Conservation (phyloP, 306 rosid species). For the Ziziphus jujuba region DNA sequence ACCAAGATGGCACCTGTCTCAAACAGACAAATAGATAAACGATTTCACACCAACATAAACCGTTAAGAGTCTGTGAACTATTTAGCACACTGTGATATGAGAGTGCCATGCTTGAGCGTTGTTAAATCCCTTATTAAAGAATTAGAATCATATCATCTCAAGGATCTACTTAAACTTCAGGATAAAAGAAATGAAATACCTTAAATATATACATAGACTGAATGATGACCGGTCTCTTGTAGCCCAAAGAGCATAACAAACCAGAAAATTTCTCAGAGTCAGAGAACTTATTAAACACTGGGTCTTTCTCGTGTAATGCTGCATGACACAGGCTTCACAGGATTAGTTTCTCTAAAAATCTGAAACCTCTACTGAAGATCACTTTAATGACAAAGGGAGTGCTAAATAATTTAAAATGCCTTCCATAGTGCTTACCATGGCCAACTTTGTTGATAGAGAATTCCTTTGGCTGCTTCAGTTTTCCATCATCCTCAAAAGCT, state of each 20-base stretch:
- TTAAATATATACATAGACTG: constrained; percentile 98
- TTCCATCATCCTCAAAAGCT: constrained; percentile 87
- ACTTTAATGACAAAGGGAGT: background rate
- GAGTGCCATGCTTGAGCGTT: background rate
- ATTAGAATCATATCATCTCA: background rate
- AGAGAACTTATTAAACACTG: constrained; percentile 73
- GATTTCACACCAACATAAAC: too few relatives aligned
- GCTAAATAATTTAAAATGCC: background rate
- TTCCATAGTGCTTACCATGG: constrained; percentile 58
- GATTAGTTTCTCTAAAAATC: background rate
- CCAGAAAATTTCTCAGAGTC: constrained; percentile 60
- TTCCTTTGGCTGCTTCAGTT: constrained; percentile 77
- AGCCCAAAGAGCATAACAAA: constrained; percentile 69
- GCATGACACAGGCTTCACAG: constrained; percentile 25
- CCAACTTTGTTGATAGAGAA: constrained; percentile 91
- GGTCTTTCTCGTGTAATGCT: constrained; percentile 88
- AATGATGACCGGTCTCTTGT: constrained; percentile 70
- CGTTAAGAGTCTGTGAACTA: too few relatives aligned
- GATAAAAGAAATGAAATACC: constrained; percentile 43
- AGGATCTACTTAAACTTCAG: background rate
- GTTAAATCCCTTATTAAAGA: background rate
- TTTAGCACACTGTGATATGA: too few relatives aligned
- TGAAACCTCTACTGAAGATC: background rate
- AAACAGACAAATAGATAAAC: too few relatives aligned
- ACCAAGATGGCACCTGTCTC: too few relatives aligned